phyloP scores from a whole-genome alignment of 2,329 filamentous ascomycete species.

The Pseudocercospora macadamiae region DNA sequence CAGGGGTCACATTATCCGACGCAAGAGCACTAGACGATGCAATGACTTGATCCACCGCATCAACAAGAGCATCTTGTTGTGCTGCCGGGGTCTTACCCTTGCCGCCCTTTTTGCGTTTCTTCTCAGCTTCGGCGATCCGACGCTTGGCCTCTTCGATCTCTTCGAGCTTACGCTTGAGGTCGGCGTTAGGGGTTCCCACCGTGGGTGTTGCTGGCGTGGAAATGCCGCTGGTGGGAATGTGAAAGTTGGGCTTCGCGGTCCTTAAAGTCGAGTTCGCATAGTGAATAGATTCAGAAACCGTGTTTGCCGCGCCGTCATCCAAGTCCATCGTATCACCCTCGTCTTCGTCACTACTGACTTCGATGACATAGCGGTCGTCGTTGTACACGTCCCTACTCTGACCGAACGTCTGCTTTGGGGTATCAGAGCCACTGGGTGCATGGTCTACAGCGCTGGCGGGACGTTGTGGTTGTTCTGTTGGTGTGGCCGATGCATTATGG shows the following conservation, averaged over 20 bases:
- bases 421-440: slow-evolving; percentile 21
- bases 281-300: background rate
- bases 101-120: slow-evolving; percentile 43
- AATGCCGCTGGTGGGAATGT: background rate
- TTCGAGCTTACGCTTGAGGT: slow-evolving; percentile 26
- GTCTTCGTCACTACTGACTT: slow-evolving; percentile 76
- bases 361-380: slow-evolving; percentile 72
- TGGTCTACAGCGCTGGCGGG: background rate
- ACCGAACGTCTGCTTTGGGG: slow-evolving; percentile 64
- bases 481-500: background rate
- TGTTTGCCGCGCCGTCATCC: slow-evolving; percentile 18
- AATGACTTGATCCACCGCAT: slow-evolving; percentile 3
- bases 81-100: background rate
- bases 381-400: slow-evolving; percentile 53
- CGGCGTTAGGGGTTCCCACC: slow-evolving; percentile 3
- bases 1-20: background rate
- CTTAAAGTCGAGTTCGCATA: background rate
- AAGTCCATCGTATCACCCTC: slow-evolving; percentile 37
- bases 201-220: slow-evolving; percentile 27
- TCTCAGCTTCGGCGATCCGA: slow-evolving; percentile 45
- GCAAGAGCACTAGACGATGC: slow-evolving; percentile 3
- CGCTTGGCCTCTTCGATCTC: slow-evolving; percentile 32
- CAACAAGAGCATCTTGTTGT: slow-evolving; percentile 8
- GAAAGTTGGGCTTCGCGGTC: background rate
- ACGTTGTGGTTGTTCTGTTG: background rate